phyloP scores from a whole-genome alignment of 75 land plant genomes.

The Ceratopteris richardii region DNA sequence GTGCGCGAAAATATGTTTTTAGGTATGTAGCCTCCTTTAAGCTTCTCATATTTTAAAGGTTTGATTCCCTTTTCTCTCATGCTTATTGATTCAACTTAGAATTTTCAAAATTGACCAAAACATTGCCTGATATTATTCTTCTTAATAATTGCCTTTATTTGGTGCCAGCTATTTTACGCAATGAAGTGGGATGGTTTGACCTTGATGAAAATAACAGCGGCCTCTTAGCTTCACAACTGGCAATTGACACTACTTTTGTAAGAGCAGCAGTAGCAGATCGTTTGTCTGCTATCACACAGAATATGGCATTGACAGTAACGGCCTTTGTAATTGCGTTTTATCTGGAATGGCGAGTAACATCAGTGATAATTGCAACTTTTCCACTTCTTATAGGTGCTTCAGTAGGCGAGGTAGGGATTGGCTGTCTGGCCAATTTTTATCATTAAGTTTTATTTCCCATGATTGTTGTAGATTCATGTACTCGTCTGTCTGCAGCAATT shows the following conservation, averaged over 20 bases:
- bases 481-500: conserved; percentile 43
- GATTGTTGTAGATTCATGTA: too few species aligned
- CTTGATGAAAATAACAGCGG: conserved; percentile 24
- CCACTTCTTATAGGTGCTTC: conserved; percentile 36
- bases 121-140: too few species aligned
- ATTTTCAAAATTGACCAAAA: too few species aligned
- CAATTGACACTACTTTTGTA: conserved; percentile 31
- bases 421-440: not conserved
- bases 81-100: too few species aligned
- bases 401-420: conserved; percentile 33
- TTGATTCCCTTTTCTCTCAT: too few species aligned
- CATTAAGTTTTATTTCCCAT: too few species aligned
- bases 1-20: conserved; percentile 25
- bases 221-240: conserved; percentile 25
- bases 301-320: conserved; percentile 27
- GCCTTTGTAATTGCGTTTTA: conserved; percentile 32
- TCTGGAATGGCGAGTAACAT: conserved; percentile 37
- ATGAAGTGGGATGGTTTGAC: conserved; percentile 47
- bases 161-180: conserved; percentile 39
- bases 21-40: conserved; percentile 9
- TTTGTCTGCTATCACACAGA: conserved; percentile 31
- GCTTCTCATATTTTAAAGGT: too few species aligned
- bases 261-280: conserved; percentile 38
- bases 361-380: conserved; percentile 37
- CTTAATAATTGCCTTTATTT: too few species aligned